phyloP scores from a whole-genome alignment of 2,329 filamentous ascomycete genomes.

The Raffaelea ambrosiae region DNA sequence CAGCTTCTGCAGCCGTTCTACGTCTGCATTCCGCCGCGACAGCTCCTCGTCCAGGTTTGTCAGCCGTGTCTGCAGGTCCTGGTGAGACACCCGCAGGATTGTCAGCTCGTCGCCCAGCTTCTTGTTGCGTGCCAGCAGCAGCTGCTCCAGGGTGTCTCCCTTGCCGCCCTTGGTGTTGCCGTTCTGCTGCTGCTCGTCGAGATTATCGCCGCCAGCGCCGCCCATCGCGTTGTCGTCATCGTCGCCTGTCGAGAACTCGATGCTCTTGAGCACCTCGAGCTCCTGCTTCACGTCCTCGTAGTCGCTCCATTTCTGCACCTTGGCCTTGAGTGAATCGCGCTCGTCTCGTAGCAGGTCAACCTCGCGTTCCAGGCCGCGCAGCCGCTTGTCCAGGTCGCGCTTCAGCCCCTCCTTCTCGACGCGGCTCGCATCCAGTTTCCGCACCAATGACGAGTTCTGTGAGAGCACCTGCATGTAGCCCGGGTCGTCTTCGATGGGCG shows the following conservation, averaged over 20 bases:
- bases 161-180: constrained; percentile 46
- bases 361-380: constrained; percentile 75
- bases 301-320: constrained; percentile 82
- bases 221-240: constrained; percentile 56
- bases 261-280: constrained; percentile 92
- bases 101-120: constrained; percentile 93
- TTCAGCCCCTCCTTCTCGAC: constrained; percentile 78
- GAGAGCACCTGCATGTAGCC: constrained; percentile 79
- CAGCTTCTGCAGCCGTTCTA: constrained; percentile 76
- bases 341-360: constrained; percentile 67
- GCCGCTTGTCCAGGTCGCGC: constrained; percentile 63
- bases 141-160: constrained; percentile 79
- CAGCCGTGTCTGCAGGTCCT: constrained; percentile 76
- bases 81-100: constrained; percentile 84
- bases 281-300: constrained; percentile 97
- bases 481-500: constrained; percentile 75
- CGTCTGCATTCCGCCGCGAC: constrained; percentile 71
- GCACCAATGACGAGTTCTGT: constrained; percentile 85
- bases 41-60: constrained; percentile 77
- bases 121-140: constrained; percentile 88
- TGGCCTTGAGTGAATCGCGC: constrained; percentile 68
- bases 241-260: constrained; percentile 88
- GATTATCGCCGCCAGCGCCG: neutral
- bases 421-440: constrained; percentile 75
- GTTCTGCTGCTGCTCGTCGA: constrained; percentile 17